These are phyloP conservation scores for Globisporangium viniferum DNA, from an alignment of 352 stramenopile species.

Conservation along the genomic window DNA sequence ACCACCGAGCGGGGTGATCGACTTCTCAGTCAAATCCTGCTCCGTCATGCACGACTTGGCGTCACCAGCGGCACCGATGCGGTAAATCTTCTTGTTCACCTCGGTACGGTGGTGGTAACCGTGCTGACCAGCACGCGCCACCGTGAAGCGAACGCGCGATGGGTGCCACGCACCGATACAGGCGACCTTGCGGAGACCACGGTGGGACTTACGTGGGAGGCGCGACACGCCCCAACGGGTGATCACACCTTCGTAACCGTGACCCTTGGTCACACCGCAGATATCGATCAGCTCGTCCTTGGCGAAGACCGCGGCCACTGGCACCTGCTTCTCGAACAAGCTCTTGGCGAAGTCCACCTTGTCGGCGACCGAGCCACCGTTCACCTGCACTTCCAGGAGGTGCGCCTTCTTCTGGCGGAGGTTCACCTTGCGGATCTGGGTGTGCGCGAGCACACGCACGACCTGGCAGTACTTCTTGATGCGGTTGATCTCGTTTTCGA, in stretches of 20 bases:
- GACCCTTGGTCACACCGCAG: slow-evolving; percentile 98
- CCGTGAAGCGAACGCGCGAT: slow-evolving; percentile 97
- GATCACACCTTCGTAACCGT: slow-evolving; percentile 98
- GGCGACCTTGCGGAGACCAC: slow-evolving; percentile 99
- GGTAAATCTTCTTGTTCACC: slow-evolving; percentile 99
- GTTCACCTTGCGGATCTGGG: slow-evolving; percentile 99
- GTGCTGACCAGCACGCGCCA: slow-evolving; percentile 99
- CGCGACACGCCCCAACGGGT: slow-evolving; percentile 99
- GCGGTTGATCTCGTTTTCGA: slow-evolving; percentile 97
- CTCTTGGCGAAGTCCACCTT: slow-evolving; percentile 99
- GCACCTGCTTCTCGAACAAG: slow-evolving; percentile 99
- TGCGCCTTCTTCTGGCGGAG: slow-evolving; percentile 99
- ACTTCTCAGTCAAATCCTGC: slow-evolving; percentile 99
- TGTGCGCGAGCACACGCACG: slow-evolving; percentile 99
- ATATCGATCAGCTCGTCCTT: slow-evolving; percentile 99
- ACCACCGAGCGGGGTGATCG: slow-evolving; percentile 99
- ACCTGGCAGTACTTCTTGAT: slow-evolving; percentile 99
- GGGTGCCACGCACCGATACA: slow-evolving; percentile 99
- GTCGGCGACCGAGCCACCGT: slow-evolving; percentile 95
- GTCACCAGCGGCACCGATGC: slow-evolving; percentile 92
- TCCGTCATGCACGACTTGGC: slow-evolving; percentile 97
- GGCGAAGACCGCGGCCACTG: slow-evolving; percentile 92
- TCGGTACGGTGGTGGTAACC: slow-evolving; percentile 99
- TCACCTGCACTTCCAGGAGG: slow-evolving; percentile 99
- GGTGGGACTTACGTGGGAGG: slow-evolving; percentile 99